Evolutionary conservation across 495 filamentous ascomycete species (phyloP), one percentile per base, ranked within the genome.

Genomic region (Xylaria cubensis): DNA sequence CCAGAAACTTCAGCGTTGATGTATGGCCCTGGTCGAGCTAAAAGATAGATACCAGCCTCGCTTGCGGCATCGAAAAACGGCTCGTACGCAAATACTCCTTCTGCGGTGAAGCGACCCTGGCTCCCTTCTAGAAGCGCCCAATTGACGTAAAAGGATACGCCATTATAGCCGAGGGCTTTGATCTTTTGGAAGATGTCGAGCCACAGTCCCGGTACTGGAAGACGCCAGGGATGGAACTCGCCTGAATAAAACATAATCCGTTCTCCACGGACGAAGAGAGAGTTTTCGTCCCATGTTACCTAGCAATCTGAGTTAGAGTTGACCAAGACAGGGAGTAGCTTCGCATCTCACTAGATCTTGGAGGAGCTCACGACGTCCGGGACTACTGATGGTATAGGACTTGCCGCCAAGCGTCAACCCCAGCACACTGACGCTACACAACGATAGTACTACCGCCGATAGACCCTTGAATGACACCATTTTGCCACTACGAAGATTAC

Each of bases 61-160:
- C 79, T 81, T 6, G 92, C 92, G 10, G 91, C 91, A 8, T 90
- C 86, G 73, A 93, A 94, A 80, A 96, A 94, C 1, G 88, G 88
- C 64, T 90, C 85, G 13, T 92, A 83, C 9, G 82, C 89, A 75
- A 94, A 92, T 58, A 93, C 84, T 0, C 92, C 93, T 12, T 92
- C 88, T 0, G 89, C 91, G 13, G 82, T 81, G 75, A 93, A 94
- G 19, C 88, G 82, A 0, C 91, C 92, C 2, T 85, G 90, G 69
- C 91, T 88, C 39, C 92, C 92, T 80, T 95, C 92, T 1, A 93
- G 76, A n/a, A 94, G 80, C n/a, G 90, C 91, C 93, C 92, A 95
- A 73, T 94, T 85, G 19, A 89, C 81, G 75, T 94, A 93, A 80
- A 94, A 92, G 0, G 90, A 92, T 19, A 93, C 90, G n/a, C 85